Base-by-base conservation (phyloP, 2,329 filamentous ascomycete genomes). In the Alternaria dauci region DNA sequence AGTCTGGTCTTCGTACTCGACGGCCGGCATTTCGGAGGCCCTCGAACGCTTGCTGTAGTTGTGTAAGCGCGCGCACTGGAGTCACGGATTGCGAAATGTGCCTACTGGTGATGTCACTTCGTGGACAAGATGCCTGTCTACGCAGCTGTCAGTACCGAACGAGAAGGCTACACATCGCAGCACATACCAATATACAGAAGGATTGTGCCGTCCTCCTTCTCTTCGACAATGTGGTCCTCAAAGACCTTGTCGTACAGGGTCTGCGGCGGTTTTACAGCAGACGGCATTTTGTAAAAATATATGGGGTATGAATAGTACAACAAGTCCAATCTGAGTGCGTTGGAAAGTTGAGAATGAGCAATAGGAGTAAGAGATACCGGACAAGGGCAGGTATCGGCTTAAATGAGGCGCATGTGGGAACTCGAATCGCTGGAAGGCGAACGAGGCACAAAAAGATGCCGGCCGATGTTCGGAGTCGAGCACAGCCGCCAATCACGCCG, bases 221-320 rank as follows among this genome's bases (percentile, higher is more conserved):
- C 91, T 76, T 97, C 92, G 76, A 99, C 94, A 74, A 98, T 90
- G 80, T 99, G 95, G 83, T 90, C 90, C 73, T 92, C 88, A 74
- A 98, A 91, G 81, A 98, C 94, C 89, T 98, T 98, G 86, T 98
- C 94, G 83, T 98, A 98, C 76, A 97, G 86, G 72, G 94, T 97
- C 81, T 89, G 89, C 56, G 92, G 92, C 67, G 85, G 86, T 79
- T 85, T 84, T 70, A 90, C 88, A 71, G 87, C 87, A 76, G 85
- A 87, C 77, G 93, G 93, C 93, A 96, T 96, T 72, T 79, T 88
- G 84, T 44, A 58, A 30, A 30, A 11, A 30, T 47, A 36, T 55
- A 34, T 61, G 56, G 48, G 53, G 46, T 58, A 43, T 59, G 18
- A 51, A 68, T 70, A 58, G 65, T 53, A 72, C 68, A 53, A 68